A percentile compares a stretch with the other conserved stretches of the same genome.
Conservation (phyloP, 805 yeast genomes). For the Myxozyma lipomycoides region DNA sequence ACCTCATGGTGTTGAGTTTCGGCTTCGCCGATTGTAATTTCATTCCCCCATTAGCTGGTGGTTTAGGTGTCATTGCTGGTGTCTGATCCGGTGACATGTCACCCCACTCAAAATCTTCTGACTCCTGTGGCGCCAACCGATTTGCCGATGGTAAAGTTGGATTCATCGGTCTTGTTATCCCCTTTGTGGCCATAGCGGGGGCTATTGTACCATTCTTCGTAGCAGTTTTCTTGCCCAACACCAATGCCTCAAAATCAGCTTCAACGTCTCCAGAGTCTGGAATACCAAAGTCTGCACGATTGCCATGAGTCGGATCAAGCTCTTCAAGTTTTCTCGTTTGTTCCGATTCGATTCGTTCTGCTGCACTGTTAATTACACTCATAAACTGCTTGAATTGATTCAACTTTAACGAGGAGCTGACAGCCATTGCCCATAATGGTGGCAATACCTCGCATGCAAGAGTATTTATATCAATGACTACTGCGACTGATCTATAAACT, state of each 20-base stretch:
- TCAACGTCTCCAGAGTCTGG: constrained; percentile 17
- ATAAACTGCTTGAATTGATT: constrained; percentile 44
- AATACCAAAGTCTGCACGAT: background rate
- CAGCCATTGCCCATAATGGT: constrained; percentile 48
- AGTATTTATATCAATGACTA: constrained; percentile 46
- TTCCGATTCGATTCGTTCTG: constrained; percentile 44
- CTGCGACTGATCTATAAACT: constrained; percentile 39
- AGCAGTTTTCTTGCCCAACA: constrained; percentile 15
- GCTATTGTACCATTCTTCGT: background rate
- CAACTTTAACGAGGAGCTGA: constrained; percentile 44
- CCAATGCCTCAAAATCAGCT: constrained; percentile 27
- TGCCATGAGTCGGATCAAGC: constrained; percentile 8
- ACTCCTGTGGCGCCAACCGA: constrained; percentile 12
- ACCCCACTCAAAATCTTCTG: constrained; percentile 18
- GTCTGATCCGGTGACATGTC: background rate
- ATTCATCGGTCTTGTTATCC: background rate
- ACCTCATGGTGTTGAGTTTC: background rate
- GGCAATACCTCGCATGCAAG: constrained; percentile 56
- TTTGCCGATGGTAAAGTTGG: background rate
- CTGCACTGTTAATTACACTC: constrained; percentile 42
- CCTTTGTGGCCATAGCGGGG: background rate
- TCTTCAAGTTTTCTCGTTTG: constrained; percentile 39
- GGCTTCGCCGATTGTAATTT: background rate
- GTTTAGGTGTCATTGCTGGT: background rate
- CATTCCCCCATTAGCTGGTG: background rate